These are phyloP conservation scores for Phytophthora hibernalis DNA, from an alignment of 352 stramenopile species.

Conservation along the genomic window DNA sequence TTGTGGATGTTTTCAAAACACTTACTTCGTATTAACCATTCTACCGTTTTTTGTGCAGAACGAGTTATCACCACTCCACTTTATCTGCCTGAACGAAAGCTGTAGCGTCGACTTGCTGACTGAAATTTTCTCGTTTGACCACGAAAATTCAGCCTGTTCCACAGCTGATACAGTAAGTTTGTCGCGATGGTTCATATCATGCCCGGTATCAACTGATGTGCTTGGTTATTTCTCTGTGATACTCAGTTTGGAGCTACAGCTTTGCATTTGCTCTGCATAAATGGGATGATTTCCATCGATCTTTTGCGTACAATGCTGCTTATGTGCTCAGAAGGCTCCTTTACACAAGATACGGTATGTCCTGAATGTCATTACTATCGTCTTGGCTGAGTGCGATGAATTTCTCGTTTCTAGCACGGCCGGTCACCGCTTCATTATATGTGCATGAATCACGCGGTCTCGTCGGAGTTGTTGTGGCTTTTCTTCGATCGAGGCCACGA, in stretches of 20 bases:
- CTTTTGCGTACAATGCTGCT: constrained; percentile 52
- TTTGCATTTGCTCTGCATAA: constrained; percentile 75
- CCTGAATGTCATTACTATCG: no score
- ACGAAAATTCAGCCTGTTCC: constrained; percentile 31
- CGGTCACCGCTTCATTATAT: constrained; percentile 76
- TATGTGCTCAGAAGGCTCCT: constrained; percentile 49
- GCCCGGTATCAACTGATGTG: background rate
- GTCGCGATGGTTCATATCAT: background rate
- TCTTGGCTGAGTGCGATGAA: constrained; percentile 24
- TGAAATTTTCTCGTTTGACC: constrained; percentile 51
- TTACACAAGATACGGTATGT: constrained; percentile 54
- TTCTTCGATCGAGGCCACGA: constrained; percentile 71
- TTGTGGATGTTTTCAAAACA: background rate
- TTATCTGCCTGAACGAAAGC: constrained; percentile 57
- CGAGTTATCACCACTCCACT: constrained; percentile 51
- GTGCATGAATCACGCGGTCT: constrained; percentile 66
- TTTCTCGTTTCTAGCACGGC: constrained; percentile 40
- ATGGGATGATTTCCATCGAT: constrained; percentile 48
- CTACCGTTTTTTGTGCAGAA: constrained; percentile 29
- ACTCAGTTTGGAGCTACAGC: constrained; percentile 61
- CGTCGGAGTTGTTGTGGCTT: constrained; percentile 69
- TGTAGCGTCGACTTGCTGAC: constrained; percentile 49
- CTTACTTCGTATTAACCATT: background rate
- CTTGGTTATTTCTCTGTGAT: background rate
- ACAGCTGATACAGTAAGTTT: constrained; percentile 23